Percentiles rank a stretch among this genome's conserved stretches.
Evolutionary conservation across 2,329 filamentous ascomycete species (phyloP).

Genomic region (Orbilia brochopaga): DNA sequence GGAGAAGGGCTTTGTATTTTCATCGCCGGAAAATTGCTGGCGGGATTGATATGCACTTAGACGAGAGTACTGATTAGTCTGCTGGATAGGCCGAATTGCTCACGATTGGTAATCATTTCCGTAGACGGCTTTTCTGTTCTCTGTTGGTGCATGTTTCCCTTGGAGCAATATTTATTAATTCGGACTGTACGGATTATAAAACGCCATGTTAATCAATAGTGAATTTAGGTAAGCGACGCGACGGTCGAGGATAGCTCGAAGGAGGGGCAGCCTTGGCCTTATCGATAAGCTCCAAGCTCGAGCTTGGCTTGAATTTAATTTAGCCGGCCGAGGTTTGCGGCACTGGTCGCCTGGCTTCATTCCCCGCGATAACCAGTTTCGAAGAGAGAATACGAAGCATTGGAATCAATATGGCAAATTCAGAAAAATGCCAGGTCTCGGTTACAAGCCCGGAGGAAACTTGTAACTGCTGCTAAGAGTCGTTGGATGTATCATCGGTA

Average conservation of each 20-base stretch:
- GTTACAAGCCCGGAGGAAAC: no score
- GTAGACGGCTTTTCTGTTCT: not conserved
- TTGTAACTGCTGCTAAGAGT: no score
- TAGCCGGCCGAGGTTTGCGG: not conserved
- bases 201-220: no score
- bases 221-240: not conserved
- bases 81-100: not conserved
- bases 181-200: no score
- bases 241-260: not conserved
- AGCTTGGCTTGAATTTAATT: not conserved
- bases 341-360: not conserved
- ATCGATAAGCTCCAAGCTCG: conserved; percentile 30
- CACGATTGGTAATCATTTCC: conserved; percentile 2
- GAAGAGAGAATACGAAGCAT: no score
- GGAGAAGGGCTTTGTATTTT: no score
- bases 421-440: no score
- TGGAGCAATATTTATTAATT: not conserved
- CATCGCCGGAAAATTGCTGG: conserved; percentile 6
- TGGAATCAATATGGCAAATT: no score
- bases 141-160: not conserved
- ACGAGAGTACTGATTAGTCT: not conserved
- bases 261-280: conserved; percentile 36
- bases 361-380: not conserved
- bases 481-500: no score
- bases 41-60: not conserved